phyloP scores from a whole-genome alignment of 805 yeast genomes.

The Pichia cabralensis region DNA sequence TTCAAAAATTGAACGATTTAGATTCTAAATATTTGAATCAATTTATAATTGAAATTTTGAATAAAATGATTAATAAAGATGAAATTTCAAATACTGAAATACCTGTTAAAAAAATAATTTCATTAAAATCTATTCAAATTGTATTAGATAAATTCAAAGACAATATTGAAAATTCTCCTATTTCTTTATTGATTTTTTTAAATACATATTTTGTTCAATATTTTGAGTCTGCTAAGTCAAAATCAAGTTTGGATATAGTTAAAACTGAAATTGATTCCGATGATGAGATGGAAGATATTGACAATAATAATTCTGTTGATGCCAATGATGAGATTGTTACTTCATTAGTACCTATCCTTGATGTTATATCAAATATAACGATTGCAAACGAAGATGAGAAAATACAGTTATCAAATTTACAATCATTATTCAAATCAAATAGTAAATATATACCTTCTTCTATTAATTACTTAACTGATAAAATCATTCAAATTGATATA shows the following conservation, averaged over 20 bases:
- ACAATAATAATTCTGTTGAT: slow-evolving; percentile 23
- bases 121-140: slow-evolving; percentile 55
- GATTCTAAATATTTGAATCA: slow-evolving; percentile 37
- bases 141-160: slow-evolving; percentile 51
- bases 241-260: slow-evolving; percentile 3
- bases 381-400: slow-evolving; percentile 4
- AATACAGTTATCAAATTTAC: slow-evolving; percentile 9
- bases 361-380: slow-evolving; percentile 3
- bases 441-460: slow-evolving; percentile 1
- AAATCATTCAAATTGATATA: slow-evolving; percentile 4
- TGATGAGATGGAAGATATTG: slow-evolving; percentile 29
- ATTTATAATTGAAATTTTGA: slow-evolving; percentile 42
- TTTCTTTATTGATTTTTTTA: slow-evolving; percentile 5
- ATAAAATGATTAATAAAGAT: slow-evolving; percentile 44
- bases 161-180: slow-evolving; percentile 35
- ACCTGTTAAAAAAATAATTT: slow-evolving; percentile 47
- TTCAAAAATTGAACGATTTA: slow-evolving; percentile 31
- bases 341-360: slow-evolving; percentile 17
- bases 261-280: slow-evolving; percentile 26
- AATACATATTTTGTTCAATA: slow-evolving; percentile 3
- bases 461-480: background rate
- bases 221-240: slow-evolving; percentile 1
- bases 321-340: slow-evolving; percentile 24
- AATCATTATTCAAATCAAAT: background rate
- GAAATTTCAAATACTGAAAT: slow-evolving; percentile 27